Percentiles rank a stretch among this genome's conserved stretches.
These are phyloP conservation scores for Corylus heterophylla DNA, from an alignment of 306 rosid species.

Conservation along the genomic window DNA sequence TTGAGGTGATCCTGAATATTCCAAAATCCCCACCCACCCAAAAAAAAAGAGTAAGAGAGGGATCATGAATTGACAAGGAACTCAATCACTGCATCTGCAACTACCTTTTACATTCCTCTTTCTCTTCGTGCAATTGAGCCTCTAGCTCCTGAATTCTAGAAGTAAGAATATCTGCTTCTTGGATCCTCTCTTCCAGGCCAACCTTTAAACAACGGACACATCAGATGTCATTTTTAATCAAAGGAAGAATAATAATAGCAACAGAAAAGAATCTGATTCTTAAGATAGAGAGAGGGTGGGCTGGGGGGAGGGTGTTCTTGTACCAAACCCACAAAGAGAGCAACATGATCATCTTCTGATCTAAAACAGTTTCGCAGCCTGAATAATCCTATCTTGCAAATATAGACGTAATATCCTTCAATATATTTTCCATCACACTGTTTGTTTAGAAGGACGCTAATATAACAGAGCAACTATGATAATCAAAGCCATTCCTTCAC, in stretches of 20 bases:
- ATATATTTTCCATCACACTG: too few species aligned
- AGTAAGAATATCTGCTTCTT: slow-evolving; percentile 79
- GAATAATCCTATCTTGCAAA: too few species aligned
- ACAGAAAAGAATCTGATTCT: not conserved
- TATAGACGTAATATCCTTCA: too few species aligned
- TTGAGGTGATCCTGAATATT: slow-evolving; percentile 68
- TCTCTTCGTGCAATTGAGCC: slow-evolving; percentile 67
- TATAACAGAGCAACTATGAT: not conserved
- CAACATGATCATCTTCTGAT: not conserved
- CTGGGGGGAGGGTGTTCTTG: not conserved
- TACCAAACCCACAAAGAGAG: not conserved
- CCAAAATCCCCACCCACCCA: slow-evolving; percentile 13
- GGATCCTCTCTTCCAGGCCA: slow-evolving; percentile 66
- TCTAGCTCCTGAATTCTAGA: slow-evolving; percentile 91
- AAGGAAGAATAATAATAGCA: slow-evolving; percentile 10
- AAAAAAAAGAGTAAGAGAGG: slow-evolving; percentile 18
- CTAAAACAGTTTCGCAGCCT: not conserved
- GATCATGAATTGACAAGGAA: slow-evolving; percentile 25
- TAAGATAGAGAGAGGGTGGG: too few species aligned
- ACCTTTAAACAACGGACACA: slow-evolving; percentile 44
- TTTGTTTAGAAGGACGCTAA: not conserved
- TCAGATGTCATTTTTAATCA: slow-evolving; percentile 17
- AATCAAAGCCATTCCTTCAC: not conserved
- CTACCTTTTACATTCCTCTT: slow-evolving; percentile 79
- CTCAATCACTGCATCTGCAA: not conserved